Evolutionary conservation across 2,329 filamentous ascomycete species (phyloP).

Genomic region (Diaporthe batatas): DNA sequence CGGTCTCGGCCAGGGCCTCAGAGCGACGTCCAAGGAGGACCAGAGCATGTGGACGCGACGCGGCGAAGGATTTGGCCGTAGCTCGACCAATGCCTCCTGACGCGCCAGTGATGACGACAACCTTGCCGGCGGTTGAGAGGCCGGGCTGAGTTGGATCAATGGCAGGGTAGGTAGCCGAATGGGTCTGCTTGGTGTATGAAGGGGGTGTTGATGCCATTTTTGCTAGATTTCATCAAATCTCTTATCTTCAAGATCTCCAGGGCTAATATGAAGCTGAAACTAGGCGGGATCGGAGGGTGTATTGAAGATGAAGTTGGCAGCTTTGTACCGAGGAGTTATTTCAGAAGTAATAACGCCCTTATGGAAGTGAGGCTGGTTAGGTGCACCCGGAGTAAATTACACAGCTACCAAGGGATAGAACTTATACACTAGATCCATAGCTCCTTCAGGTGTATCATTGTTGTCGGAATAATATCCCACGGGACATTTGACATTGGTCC

Average conservation of each 20-base stretch:
- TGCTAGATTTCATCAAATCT: neutral
- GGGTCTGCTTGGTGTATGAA: neutral
- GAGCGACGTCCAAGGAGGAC: neutral
- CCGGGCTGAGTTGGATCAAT: neutral
- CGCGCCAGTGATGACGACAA: neutral
- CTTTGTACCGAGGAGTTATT: neutral
- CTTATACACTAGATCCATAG: neutral
- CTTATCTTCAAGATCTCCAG: neutral
- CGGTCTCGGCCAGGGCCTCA: neutral
- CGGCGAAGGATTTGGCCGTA: neutral
- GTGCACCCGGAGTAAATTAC: neutral
- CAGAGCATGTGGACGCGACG: neutral
- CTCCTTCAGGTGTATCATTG: no score
- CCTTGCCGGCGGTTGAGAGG: neutral
- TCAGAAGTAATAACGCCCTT: neutral
- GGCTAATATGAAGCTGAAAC: neutral
- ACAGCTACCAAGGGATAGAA: neutral
- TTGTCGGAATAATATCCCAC: neutral
- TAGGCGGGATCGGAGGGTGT: neutral
- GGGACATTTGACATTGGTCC: neutral
- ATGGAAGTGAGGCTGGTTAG: neutral
- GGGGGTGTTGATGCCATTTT: conserved; percentile 1
- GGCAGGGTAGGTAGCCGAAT: neutral
- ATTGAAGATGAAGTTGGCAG: neutral
- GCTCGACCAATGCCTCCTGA: neutral